phyloP scores from a whole-genome alignment of 495 filamentous ascomycete genomes.

The Parmelia sp. region DNA sequence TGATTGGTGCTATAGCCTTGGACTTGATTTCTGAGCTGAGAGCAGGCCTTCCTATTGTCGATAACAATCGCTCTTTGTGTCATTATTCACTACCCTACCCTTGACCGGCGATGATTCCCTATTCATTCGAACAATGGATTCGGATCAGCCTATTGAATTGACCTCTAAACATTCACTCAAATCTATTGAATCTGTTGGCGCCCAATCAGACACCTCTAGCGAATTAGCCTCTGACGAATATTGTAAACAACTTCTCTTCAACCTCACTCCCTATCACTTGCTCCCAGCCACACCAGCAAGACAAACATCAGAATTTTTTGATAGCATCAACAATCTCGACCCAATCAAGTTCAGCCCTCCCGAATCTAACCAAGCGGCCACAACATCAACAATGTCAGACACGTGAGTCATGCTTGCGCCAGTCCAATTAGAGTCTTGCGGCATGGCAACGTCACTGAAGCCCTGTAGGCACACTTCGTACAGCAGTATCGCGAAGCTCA shows the following conservation, averaged over 20 bases:
- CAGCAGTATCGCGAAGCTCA: constrained; percentile 32
- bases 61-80: background rate
- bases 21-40: background rate
- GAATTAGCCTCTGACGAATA: background rate
- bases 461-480: constrained; percentile 26
- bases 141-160: background rate
- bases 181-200: background rate
- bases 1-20: background rate
- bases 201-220: background rate
- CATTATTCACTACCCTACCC: background rate
- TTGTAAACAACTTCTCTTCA: constrained; percentile 4
- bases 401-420: constrained; percentile 16
- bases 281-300: constrained; percentile 17
- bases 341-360: constrained; percentile 26
- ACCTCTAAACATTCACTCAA: background rate
- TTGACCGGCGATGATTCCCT: background rate
- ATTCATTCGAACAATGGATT: background rate
- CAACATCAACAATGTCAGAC: constrained; percentile 12
- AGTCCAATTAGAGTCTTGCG: background rate
- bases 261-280: constrained; percentile 10
- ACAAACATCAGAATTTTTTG: constrained; percentile 16
- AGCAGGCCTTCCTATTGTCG: background rate
- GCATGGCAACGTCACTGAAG: background rate
- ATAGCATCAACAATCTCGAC: constrained; percentile 23
- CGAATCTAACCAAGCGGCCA: constrained; percentile 2